Evolutionary conservation across 73 alveolate species (phyloP), one percentile per base, ranked within the genome.

Genomic region (Blepharisma japonicum): DNA sequence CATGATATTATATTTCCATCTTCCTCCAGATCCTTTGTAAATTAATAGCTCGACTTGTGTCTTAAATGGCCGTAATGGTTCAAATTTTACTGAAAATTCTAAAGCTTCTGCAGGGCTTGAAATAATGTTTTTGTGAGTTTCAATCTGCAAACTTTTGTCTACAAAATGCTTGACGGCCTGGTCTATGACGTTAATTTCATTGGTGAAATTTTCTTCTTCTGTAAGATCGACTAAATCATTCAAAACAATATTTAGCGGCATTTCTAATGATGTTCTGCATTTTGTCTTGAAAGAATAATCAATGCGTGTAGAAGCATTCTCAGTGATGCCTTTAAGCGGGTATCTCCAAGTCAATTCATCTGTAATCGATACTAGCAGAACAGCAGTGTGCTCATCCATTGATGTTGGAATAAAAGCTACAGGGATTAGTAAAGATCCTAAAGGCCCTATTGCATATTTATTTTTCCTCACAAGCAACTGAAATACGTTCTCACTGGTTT

Each of bases 241-340:
- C 8, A 94, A 80, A 71, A 80, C 80, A 68, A 96, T 87, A 20
- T 89, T 92, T 38, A 85, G 80, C 38, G 81, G 87, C 55, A 92
- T 92, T 78, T 90, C 92, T 56, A 71, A 83, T 46, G 96, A 83
- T 9, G 84, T 88, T 86, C 98, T 92, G 18, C 97, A 87, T 74
- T 91, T 86, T 42, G 98, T 96, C 83, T 94, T 96, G 81, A 92
- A 94, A 49, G 87, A 87, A 67, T 85, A 94, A 80, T 94, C 98
- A 38, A 86, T 90, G 21, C 91, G 91, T 55, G 93, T 88, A 6
- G 98, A 95, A 71, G 97, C 95, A 56, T 94, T 87, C 80, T 96
- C 99, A 25, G 99, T 95, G 23, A 94, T 95, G 3, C 99, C 99
- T 83, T 84, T 87, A 23, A 96, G 83, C 0, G 98, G 98, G 67